Evolutionary conservation across 2,329 filamentous ascomycete genomes (phyloP), one percentile per base, ranked within the genome.

Genomic region (Raffaelea deltoideospora): DNA sequence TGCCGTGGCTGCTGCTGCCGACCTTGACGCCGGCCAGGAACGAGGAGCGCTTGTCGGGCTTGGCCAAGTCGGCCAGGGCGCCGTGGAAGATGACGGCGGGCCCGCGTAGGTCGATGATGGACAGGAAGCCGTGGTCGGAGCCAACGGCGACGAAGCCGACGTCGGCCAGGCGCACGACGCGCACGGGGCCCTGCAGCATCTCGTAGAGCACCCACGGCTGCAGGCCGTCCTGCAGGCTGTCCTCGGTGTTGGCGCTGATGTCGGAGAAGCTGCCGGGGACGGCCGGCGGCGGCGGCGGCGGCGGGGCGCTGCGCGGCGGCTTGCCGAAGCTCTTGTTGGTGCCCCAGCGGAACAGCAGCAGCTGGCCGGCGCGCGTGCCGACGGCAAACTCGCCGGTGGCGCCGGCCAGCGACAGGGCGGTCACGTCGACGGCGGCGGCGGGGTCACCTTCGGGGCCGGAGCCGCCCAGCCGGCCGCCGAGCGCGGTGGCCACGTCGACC

Each of bases 111-210:
- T 98, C 90, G 35, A 96, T 72, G 27, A 98, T 71, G 9, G 73
- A 79, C 27, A 98, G 57, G 44, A 75, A 75, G 3, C 90, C 90
- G 28, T 75, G 73, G 53, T 93, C 81, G 10, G 86, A 94, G 0
- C 86, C 90, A 22, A 80, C 77, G 10, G 79, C 87, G 10, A 93
- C 73, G 51, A 98, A 98, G 0, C 90, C 90, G 11, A 96, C 77
- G 53, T 94, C 84, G n/a, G 86, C 90, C 38, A 90, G 74, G 40
- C 83, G 79, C 27, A 92, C 52, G 1, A 79, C 81, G 18, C 75
- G 87, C 23, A 95, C 76, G 2, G 82, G 65, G 0, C 87, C 90
- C 50, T 86, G 77, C 53, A 80, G 73, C 68, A 88, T 82, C 52
- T 92, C 76, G 40, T 95, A 76, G 23, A 96, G 60, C 2, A 81